Evolutionary conservation across 768 basidiomycete genomes (phyloP).

Genomic region (Xanthoconium stramineum): DNA sequence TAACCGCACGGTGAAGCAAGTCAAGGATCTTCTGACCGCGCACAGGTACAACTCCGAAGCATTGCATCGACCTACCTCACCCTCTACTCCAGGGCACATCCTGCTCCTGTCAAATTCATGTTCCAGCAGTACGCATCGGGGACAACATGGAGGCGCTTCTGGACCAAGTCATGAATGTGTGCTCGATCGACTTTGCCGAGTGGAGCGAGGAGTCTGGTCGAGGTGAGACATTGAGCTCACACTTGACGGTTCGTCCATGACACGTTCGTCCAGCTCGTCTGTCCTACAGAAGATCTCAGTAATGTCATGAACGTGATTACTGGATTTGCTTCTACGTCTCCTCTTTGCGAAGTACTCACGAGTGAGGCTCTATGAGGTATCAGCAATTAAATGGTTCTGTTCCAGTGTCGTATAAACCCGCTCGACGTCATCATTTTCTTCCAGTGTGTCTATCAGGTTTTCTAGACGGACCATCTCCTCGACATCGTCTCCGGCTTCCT

Average conservation of each 20-base stretch:
- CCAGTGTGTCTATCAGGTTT: conserved; percentile 48
- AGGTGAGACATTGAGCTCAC: conserved; percentile 25
- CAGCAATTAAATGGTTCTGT: conserved; percentile 23
- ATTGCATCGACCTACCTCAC: not conserved
- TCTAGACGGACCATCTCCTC: conserved; percentile 36
- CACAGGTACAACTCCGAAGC: conserved; percentile 40
- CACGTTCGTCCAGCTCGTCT: conserved; percentile 38
- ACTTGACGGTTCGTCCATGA: not conserved
- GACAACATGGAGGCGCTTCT: conserved; percentile 35
- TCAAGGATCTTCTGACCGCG: conserved; percentile 49
- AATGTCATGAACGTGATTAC: conserved; percentile 36
- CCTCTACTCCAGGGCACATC: conserved; percentile 45
- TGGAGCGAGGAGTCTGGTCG: conserved; percentile 34
- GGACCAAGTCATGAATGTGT: conserved; percentile 38
- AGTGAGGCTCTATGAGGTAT: conserved; percentile 40
- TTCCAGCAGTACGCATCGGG: conserved; percentile 50
- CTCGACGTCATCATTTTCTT: conserved; percentile 54
- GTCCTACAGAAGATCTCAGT: conserved; percentile 39
- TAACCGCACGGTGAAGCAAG: conserved; percentile 56
- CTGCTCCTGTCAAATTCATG: conserved; percentile 64
- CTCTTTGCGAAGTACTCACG: conserved; percentile 39
- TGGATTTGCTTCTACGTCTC: conserved; percentile 21
- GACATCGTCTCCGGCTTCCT: conserved; percentile 36
- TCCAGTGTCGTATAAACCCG: conserved; percentile 56
- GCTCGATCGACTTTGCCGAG: conserved; percentile 45